These are phyloP conservation scores for Nakazawaea anatomiae DNA, from an alignment of 805 yeast genomes.

Conservation along the genomic window DNA sequence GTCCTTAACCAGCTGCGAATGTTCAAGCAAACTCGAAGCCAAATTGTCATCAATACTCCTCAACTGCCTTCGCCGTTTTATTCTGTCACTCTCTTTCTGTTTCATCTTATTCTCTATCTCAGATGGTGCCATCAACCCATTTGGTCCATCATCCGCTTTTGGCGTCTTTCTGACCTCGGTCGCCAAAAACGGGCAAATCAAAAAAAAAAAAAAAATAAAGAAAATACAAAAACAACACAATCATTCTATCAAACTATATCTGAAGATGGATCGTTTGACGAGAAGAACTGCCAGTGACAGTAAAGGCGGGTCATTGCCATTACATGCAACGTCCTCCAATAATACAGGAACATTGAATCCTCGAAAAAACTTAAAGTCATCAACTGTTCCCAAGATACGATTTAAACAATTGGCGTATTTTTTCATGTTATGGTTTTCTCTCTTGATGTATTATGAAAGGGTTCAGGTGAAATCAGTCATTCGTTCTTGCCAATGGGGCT, in stretches of 20 bases:
- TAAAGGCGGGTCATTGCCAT: neutral
- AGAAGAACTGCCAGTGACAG: constrained; percentile 2
- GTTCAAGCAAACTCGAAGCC: constrained; percentile 1
- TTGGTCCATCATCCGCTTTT: neutral
- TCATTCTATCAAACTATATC: too few species aligned
- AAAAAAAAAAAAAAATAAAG: neutral
- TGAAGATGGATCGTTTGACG: constrained; percentile 4
- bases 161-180: too few species aligned
- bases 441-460: constrained; percentile 43
- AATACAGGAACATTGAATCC: neutral
- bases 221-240: neutral
- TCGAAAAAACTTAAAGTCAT: neutral
- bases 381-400: neutral
- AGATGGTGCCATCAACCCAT: neutral
- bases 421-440: constrained; percentile 30
- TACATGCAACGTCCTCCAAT: neutral
- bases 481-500: constrained; percentile 24
- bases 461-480: constrained; percentile 34
- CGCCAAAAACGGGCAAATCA: neutral
- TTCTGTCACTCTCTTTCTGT: neutral
- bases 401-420: constrained; percentile 1
- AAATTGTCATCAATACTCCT: constrained; percentile 5
- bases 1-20: constrained; percentile 11
- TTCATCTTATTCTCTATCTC: neutral
- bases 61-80: neutral